These are phyloP conservation scores for Skeletonema costatum DNA, from an alignment of 108 stramenopile species.

Conservation along the genomic window DNA sequence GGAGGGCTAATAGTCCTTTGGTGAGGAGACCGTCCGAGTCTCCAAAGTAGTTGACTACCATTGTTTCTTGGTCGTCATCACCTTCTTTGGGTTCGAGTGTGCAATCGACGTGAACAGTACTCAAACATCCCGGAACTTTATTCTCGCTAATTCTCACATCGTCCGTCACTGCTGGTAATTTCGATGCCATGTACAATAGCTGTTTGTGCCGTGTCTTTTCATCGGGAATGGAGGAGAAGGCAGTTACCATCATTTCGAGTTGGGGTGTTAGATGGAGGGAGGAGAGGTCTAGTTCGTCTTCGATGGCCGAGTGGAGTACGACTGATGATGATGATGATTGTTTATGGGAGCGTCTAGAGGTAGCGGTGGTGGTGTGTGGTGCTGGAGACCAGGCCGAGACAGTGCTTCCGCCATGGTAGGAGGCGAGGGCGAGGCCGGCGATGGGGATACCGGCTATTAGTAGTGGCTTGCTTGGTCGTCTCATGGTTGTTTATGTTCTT, in stretches of 20 bases:
- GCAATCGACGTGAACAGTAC: constrained; percentile 83
- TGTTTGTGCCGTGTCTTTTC: constrained; percentile 95
- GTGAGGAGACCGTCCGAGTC: constrained; percentile 96
- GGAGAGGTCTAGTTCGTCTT: constrained; percentile 27
- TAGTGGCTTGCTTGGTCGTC: constrained; percentile 10
- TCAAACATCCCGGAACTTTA: constrained; percentile 93
- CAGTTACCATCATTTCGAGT: constrained; percentile 73
- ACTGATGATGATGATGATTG: background rate
- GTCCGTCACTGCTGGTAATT: constrained; percentile 61
- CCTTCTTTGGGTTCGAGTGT: constrained; percentile 48
- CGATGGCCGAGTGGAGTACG: background rate
- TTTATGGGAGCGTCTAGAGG: background rate
- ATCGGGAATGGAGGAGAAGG: constrained; percentile 80
- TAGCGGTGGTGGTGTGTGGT: background rate
- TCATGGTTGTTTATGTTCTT: background rate
- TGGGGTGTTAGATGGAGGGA: constrained; percentile 75
- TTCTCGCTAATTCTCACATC: constrained; percentile 66
- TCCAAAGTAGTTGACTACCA: constrained; percentile 78
- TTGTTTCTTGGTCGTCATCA: constrained; percentile 28
- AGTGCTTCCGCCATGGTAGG: background rate
- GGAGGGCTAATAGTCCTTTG: constrained; percentile 92
- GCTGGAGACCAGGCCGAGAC: constrained; percentile 36
- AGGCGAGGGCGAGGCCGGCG: constrained; percentile 33
- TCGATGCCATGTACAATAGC: constrained; percentile 91
- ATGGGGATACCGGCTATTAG: constrained; percentile 45